A percentile compares a stretch with the other conserved stretches of the same genome.
Evolutionary conservation across 768 basidiomycete species (phyloP).

Genomic region (Pleurotus djamor): DNA sequence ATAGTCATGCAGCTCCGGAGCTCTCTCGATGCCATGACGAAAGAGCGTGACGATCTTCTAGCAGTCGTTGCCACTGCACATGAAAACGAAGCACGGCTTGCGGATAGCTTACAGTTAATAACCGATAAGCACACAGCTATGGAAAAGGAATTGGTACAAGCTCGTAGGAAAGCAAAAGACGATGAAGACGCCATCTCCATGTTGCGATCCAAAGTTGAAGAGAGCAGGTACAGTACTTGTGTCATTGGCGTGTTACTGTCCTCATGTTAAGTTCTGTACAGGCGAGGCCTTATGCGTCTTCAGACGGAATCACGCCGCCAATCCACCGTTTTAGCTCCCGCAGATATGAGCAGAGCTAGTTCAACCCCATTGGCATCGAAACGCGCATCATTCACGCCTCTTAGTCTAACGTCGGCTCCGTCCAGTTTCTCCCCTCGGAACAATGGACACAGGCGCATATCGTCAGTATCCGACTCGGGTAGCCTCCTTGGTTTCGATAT

Average conservation of each 20-base stretch:
- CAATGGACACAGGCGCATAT: constrained; percentile 65
- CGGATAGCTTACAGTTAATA: constrained; percentile 62
- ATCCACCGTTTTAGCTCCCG: constrained; percentile 43
- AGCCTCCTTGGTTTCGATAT: constrained; percentile 25
- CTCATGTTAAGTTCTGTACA: constrained; percentile 20
- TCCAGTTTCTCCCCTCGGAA: constrained; percentile 34
- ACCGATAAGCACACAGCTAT: constrained; percentile 61
- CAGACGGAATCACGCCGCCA: constrained; percentile 74
- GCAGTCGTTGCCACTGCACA: constrained; percentile 47
- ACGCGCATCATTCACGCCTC: constrained; percentile 73
- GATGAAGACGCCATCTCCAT: constrained; percentile 77
- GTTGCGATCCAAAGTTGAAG: constrained; percentile 82
- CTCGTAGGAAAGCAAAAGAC: constrained; percentile 54
- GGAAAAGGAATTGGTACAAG: constrained; percentile 54
- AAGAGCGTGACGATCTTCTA: constrained; percentile 70
- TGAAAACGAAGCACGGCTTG: constrained; percentile 54
- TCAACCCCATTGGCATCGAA: constrained; percentile 30
- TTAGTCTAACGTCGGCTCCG: constrained; percentile 49
- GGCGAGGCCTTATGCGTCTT: constrained; percentile 84
- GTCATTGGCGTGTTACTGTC: neutral
- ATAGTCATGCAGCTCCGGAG: constrained; percentile 72
- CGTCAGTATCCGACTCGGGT: constrained; percentile 68
- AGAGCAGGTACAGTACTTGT: constrained; percentile 62
- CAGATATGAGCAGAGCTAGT: constrained; percentile 49
- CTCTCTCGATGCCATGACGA: constrained; percentile 59